Base-by-base conservation (phyloP, 768 basidiomycete species). In the Lactarius evosmus region DNA sequence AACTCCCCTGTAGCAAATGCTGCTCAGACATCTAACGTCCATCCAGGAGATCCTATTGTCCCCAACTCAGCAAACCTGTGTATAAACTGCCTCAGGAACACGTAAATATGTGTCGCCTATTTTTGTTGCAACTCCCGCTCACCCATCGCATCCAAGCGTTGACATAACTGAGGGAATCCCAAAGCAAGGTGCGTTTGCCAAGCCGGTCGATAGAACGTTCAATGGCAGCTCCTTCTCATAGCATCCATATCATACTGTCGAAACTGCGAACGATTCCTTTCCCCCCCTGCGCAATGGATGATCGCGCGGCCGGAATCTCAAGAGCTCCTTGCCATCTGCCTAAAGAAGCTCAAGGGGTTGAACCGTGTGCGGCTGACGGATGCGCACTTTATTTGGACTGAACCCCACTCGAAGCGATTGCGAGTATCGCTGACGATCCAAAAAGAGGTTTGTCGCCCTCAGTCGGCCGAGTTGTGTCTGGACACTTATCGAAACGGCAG, bases 161-260 rank as follows among this genome's bases (percentile, higher is more conserved):
- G 97, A 99, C 74, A 96, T 99, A 73, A 98, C 95, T 0, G 96
- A 98, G 73, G 95, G 94, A 16, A 98, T 98, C 58, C 96, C 95
- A 7, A 98, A 95, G 73, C 92, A 93, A 85, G 86, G 91, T 89
- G 58, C 57, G 78, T 73, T n/a, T 57, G 50, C 27, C 36, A 22
- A n/a, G 11, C 52, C 34, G 14, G 25, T 19, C 4, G 50, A 2
- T 38, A 17, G 8, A 9, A 9, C 29, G 38, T 16, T 25, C 36
- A 34, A 54, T 16, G 19, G 11, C 46, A 9, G 41, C 6, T 53
- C 32, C 44, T 17, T 46, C 29, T 72, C 62, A 66, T 75, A 89
- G 91, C 95, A 1, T 88, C 93, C 5, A 82, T 98, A 59, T 91
- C 92, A 33, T 98, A 89, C 73, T 98, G 97, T 77, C 79, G 94